A percentile compares a stretch with the other conserved stretches of the same genome.
phyloP scores from a whole-genome alignment of 1,139 yeast genomes.

The Candida mesenterica region DNA sequence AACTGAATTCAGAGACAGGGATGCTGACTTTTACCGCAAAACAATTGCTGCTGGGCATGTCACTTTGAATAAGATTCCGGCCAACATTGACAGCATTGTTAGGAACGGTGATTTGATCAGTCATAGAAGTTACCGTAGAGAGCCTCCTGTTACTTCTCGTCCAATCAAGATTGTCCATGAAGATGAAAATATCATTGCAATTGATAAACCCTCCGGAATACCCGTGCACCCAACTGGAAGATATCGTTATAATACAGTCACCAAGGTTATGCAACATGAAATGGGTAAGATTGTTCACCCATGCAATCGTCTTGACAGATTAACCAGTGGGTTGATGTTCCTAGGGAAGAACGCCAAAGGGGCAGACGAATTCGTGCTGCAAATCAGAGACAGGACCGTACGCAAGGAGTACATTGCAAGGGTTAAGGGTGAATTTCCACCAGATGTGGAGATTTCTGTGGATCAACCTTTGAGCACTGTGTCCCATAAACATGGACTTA shows the following conservation, averaged over 20 bases:
- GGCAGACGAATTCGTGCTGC: constrained; percentile 74
- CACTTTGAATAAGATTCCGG: constrained; percentile 62
- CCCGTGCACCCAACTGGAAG: constrained; percentile 98
- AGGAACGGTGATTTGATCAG: constrained; percentile 82
- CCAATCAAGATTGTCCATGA: constrained; percentile 73
- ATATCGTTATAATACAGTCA: constrained; percentile 80
- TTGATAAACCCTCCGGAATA: constrained; percentile 92
- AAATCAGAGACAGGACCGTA: constrained; percentile 73
- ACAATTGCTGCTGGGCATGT: constrained; percentile 77
- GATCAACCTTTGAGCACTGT: constrained; percentile 70
- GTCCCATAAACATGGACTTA: constrained; percentile 78
- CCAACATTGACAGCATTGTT: constrained; percentile 63
- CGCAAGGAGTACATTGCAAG: constrained; percentile 82
- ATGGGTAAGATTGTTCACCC: constrained; percentile 70
- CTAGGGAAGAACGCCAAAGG: constrained; percentile 80
- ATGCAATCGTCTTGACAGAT: constrained; percentile 84
- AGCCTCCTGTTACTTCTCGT: constrained; percentile 79
- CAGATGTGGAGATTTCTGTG: constrained; percentile 44
- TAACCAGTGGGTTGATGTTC: constrained; percentile 95
- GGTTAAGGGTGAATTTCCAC: constrained; percentile 83
- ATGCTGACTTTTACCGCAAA: constrained; percentile 61
- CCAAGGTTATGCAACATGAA: constrained; percentile 76
- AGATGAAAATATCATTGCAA: constrained; percentile 75
- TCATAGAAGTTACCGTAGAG: constrained; percentile 86
- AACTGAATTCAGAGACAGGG: constrained; percentile 81